Base-by-base conservation (phyloP, 768 basidiomycete genomes). In the Lactarius deliciosus region DNA sequence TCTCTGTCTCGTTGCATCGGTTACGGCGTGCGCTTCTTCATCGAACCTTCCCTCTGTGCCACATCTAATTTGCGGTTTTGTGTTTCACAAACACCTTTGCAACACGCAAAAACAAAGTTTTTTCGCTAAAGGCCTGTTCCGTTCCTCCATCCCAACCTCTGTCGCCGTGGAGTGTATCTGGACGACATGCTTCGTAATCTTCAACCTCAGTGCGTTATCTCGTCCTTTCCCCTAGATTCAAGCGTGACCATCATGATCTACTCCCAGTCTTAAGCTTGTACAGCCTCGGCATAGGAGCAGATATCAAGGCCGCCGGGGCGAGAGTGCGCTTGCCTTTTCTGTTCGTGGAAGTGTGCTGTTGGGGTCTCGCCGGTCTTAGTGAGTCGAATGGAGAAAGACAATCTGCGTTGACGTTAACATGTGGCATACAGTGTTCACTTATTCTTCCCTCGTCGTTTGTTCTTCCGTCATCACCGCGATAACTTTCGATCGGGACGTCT, bases 81-180 rank as follows among this genome's bases (percentile, higher is more conserved):
- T 11, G 9, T 38, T 40, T 11, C 61, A 57, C 11, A 50, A 34
- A 13, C 16, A 1, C 15, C 43, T 32, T 15, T 15, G 32, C 8
- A 7, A 13, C 8, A 10, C 7, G 18, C 22, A 22, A 36, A 56
- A 22, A 15, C 11, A 15, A 68, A 4, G 36, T 69, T 36, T 34
- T 22, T 34, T 64, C n/a, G 57, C 61, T 7, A 69, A 69, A 36
- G 64, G 7, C n/a, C 11, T 70, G n/a, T 70, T 65, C 40, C 54
- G 28, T n/a, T 58, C 59, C 16, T 4, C 62, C n/a, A 53, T 69
- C 34, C 57, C 41, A 16, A 59, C 55, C 4, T 69, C 61, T 28
- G 70, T 70, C 40, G 64, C 68, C 8, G 45, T 70, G 6, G 70
- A 70, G 41, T 70, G 70, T 56, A 70, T 70, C 20, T 70, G 70